These are phyloP conservation scores for Hysterangium stoloniferum DNA, from an alignment of 768 basidiomycete species.

Conservation along the genomic window DNA sequence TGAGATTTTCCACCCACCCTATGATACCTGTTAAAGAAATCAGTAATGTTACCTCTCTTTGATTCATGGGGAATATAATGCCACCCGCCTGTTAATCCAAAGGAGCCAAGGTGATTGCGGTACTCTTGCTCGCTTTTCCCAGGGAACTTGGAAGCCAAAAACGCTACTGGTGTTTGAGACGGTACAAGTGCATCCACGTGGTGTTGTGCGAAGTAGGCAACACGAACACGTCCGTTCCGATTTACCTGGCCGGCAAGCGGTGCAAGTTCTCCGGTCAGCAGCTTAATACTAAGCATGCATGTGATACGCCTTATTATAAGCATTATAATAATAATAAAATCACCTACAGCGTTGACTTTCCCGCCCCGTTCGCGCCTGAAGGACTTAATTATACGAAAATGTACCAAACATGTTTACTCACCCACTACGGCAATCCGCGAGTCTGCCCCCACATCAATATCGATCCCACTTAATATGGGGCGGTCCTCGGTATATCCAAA, in stretches of 20 bases:
- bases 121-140: constrained; percentile 97
- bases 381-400: neutral
- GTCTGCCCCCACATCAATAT: constrained; percentile 91
- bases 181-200: constrained; percentile 89
- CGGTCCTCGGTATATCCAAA: constrained; percentile 84
- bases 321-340: no score
- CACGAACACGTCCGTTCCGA: constrained; percentile 84
- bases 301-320: constrained; percentile 5
- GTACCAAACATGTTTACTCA: neutral
- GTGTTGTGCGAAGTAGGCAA: constrained; percentile 91
- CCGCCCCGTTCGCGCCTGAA: constrained; percentile 70
- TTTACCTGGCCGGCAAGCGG: constrained; percentile 74
- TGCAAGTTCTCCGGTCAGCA: constrained; percentile 77
- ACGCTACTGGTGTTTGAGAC: constrained; percentile 85
- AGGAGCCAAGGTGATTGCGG: constrained; percentile 88
- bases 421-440: constrained; percentile 93
- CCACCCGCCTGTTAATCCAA: constrained; percentile 77
- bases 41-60: neutral
- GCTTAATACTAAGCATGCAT: constrained; percentile 61
- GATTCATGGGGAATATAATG: no score
- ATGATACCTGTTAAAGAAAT: constrained; percentile 6
- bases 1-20: neutral
- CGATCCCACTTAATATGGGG: constrained; percentile 65
- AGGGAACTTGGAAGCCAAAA: constrained; percentile 86
- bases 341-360: constrained; percentile 87